Evolutionary conservation across 2,329 filamentous ascomycete species (phyloP).

Genomic region (Raffaelea ambrosiae): DNA sequence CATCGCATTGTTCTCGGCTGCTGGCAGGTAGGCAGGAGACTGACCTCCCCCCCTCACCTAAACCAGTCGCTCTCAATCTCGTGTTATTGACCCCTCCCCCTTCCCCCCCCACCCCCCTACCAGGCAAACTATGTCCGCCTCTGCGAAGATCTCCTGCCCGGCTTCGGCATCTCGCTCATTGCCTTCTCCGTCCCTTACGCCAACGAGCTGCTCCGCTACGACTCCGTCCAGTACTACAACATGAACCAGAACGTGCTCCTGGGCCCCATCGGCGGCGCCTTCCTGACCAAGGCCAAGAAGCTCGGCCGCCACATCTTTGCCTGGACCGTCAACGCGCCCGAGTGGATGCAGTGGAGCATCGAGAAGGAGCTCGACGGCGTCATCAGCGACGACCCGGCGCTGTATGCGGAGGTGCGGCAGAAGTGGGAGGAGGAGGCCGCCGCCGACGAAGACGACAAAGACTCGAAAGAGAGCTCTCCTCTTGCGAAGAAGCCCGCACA

Average conservation of each 20-base stretch:
- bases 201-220: slow-evolving; percentile 55
- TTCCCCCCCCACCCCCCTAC: too few species aligned
- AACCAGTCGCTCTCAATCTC: background rate
- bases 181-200: slow-evolving; percentile 61
- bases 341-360: slow-evolving; percentile 76
- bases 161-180: slow-evolving; percentile 58
- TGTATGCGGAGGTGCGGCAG: slow-evolving; percentile 54
- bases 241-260: slow-evolving; percentile 62
- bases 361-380: slow-evolving; percentile 62
- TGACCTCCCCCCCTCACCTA: too few species aligned
- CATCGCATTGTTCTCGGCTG: slow-evolving; percentile 69
- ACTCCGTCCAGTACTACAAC: slow-evolving; percentile 65
- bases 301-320: slow-evolving; percentile 55
- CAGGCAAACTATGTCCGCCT: slow-evolving; percentile 60
- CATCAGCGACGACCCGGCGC: slow-evolving; percentile 72
- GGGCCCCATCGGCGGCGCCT: slow-evolving; percentile 56
- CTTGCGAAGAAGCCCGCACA: background rate
- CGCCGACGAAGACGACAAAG: background rate
- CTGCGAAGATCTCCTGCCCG: slow-evolving; percentile 52
- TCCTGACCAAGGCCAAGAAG: slow-evolving; percentile 53
- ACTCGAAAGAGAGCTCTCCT: too few species aligned
- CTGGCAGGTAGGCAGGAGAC: slow-evolving; percentile 56
- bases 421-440: slow-evolving; percentile 18
- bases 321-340: slow-evolving; percentile 81
- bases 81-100: background rate